Base-by-base conservation (phyloP, 192 early-diverging fungal species). In the Entophlyctis helioformis region DNA sequence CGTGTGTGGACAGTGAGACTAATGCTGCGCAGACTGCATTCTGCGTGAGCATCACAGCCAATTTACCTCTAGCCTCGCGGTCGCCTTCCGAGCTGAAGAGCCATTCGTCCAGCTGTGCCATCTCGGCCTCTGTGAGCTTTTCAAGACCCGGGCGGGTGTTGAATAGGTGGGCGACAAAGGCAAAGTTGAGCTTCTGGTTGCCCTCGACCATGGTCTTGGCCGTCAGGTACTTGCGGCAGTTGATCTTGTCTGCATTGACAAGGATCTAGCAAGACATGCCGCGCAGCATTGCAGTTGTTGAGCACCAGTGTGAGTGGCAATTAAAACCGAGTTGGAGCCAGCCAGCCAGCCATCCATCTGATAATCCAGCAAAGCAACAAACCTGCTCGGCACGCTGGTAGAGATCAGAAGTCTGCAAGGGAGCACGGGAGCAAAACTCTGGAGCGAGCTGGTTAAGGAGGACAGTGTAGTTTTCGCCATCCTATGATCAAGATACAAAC, bases 101-200 rank as follows among this genome's bases (percentile, higher is more conserved):
- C 42, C 54, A 57, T 34, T 72, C 71, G 40, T 96, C 93, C 42
- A 98, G 71, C 54, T 90, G 84, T 36, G 90, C 90, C 48, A 81
- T 82, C 48, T 98, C 95, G 47, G 63, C 66, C 56, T 96, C 88
- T 35, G 80, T 74, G 44, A 98, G 76, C 51, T 89, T 86, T 47
- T 78, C 90, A 26, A 98, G 67, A 44, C 93, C 87, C 41, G 95
- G 95, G 63, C 92, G 83, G 31, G 81, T 95, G 76, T 98, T 98
- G 76, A 98, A 98, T 48, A 98, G 63, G 57, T 94, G 78, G 28
- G 95, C 95, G 37, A 96, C 90, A 62, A 96, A 96, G n/a, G 95
- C 95, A 66, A 98, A 80, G 69, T 98, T 98, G 42, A 98, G 81
- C 69, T 67, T 97, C 20, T 85, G 75, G 71, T 98, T 98, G 28